Conservation (phyloP, 1,284 basidiomycete species). For the Trametes pubescens region DNA sequence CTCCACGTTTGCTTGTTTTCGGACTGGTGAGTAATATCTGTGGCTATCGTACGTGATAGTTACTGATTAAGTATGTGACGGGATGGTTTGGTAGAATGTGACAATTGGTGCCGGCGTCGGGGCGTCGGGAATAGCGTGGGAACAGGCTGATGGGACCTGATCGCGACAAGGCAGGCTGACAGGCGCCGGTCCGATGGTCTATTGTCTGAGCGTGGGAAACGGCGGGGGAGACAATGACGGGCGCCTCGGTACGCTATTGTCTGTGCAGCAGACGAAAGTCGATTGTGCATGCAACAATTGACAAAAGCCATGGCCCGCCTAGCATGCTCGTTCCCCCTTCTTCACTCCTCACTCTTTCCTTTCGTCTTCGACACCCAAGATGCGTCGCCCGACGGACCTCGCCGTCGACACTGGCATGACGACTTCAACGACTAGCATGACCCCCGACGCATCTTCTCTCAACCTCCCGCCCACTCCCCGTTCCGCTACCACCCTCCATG, state of each 20-base stretch:
- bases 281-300: constrained; percentile 40
- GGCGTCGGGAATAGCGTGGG: constrained; percentile 17
- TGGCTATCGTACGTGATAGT: too few species aligned
- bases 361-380: constrained; percentile 36
- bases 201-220: constrained; percentile 34
- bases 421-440: constrained; percentile 40
- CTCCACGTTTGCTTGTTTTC: too few species aligned
- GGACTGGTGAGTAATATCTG: too few species aligned
- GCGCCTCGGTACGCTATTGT: constrained; percentile 32
- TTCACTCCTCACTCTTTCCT: constrained; percentile 31
- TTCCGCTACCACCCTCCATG: constrained; percentile 35
- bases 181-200: constrained; percentile 22
- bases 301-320: constrained; percentile 43
- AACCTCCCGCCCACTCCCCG: constrained; percentile 39
- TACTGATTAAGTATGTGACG: background rate
- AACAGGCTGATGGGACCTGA: constrained; percentile 21
- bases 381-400: constrained; percentile 48
- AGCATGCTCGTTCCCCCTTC: constrained; percentile 14
- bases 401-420: constrained; percentile 44
- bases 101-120: background rate
- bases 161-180: constrained; percentile 20
- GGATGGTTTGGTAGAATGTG: background rate
- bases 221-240: constrained; percentile 27
- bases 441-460: constrained; percentile 39
- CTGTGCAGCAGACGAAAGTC: constrained; percentile 14